phyloP scores from a whole-genome alignment of 805 yeast species.

The Starmerella asiatica region DNA sequence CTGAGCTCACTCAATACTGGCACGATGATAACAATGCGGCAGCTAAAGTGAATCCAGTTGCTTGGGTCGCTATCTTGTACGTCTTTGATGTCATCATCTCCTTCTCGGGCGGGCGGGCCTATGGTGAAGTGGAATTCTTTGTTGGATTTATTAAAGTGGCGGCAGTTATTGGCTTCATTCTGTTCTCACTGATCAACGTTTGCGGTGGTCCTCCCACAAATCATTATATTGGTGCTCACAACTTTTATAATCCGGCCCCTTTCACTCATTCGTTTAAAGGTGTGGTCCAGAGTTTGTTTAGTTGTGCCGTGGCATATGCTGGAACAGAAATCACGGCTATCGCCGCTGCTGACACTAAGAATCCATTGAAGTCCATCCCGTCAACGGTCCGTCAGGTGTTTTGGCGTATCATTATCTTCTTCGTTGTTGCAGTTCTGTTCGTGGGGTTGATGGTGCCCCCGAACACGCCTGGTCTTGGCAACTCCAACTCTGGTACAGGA shows the following conservation, averaged over 20 bases:
- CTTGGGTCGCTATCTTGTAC: constrained; percentile 47
- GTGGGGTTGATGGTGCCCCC: constrained; percentile 47
- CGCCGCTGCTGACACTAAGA: constrained; percentile 48
- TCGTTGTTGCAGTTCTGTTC: constrained; percentile 40
- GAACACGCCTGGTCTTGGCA: constrained; percentile 38
- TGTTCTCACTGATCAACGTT: constrained; percentile 43
- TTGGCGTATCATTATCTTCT: constrained; percentile 40
- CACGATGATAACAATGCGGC: constrained; percentile 28
- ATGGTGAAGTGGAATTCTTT: constrained; percentile 54
- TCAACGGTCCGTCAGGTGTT: constrained; percentile 44
- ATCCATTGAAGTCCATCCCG: constrained; percentile 47
- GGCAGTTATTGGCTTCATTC: constrained; percentile 49
- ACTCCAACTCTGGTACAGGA: constrained; percentile 37
- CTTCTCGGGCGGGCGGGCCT: constrained; percentile 37
- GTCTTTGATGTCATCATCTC: constrained; percentile 34
- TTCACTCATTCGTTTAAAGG: constrained; percentile 28
- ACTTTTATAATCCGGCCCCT: constrained; percentile 42
- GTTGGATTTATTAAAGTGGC: constrained; percentile 50
- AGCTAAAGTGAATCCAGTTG: constrained; percentile 35
- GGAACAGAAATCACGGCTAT: constrained; percentile 48
- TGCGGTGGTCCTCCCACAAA: constrained; percentile 42
- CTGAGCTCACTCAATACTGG: constrained; percentile 42
- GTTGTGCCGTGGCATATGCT: constrained; percentile 44
- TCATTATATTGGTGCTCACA: constrained; percentile 36
- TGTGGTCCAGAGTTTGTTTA: constrained; percentile 42